Conservation (phyloP, 108 stramenopile genomes). For the Aurantiochytrium sp. region DNA sequence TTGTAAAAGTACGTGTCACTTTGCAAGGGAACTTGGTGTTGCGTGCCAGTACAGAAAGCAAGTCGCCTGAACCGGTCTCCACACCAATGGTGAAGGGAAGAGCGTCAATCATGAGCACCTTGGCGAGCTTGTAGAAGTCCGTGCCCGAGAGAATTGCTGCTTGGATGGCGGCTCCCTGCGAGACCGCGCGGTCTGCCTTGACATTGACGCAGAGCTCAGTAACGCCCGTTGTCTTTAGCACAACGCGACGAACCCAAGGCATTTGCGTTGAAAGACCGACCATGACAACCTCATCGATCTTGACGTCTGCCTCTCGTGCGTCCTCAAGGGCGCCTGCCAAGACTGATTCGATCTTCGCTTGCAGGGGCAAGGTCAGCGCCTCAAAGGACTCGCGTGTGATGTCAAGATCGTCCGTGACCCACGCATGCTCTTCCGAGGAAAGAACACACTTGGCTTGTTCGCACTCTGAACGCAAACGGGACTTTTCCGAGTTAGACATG, state of each 20-base stretch:
- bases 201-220: background rate
- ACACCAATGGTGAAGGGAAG: background rate
- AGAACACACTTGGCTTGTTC: background rate
- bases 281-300: background rate
- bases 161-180: conserved; percentile 10
- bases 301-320: background rate
- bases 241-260: background rate
- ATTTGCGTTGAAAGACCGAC: conserved; percentile 6
- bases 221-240: background rate
- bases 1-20: background rate
- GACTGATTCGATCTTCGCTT: background rate
- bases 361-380: background rate
- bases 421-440: background rate
- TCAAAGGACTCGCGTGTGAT: background rate
- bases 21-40: background rate
- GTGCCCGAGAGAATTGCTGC: background rate
- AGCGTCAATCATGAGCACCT: conserved; percentile 3
- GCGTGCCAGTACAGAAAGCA: background rate
- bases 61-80: background rate
- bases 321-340: background rate
- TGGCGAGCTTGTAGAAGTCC: background rate
- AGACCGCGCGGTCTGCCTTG: background rate
- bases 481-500: background rate
- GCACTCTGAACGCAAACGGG: background rate
- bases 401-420: background rate